A percentile compares a stretch with the other conserved stretches of the same genome.
Conservation (phyloP, 2,329 filamentous ascomycete genomes). For the Arthroderma sp. region DNA sequence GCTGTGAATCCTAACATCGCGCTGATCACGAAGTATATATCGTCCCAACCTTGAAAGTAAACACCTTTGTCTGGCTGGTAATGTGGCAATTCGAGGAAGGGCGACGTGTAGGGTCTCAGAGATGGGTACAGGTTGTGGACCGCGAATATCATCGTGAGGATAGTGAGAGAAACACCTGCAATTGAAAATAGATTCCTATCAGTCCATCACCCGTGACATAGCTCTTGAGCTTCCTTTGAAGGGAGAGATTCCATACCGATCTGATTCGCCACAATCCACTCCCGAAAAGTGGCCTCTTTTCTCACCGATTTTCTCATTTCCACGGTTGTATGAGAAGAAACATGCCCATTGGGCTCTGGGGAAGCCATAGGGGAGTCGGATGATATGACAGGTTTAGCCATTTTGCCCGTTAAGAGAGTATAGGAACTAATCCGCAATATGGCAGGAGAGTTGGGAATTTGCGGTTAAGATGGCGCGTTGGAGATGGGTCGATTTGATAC, state of each 20-base stretch:
- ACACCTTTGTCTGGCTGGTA: slow-evolving; percentile 53
- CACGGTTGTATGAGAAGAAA: slow-evolving; percentile 1
- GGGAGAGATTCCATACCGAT: slow-evolving; percentile 47
- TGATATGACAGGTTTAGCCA: too few species aligned
- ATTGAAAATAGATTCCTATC: neutral
- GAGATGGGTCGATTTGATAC: too few species aligned
- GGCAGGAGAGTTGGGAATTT: too few species aligned
- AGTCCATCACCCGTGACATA: too few species aligned
- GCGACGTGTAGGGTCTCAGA: slow-evolving; percentile 63
- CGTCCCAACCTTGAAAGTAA: slow-evolving; percentile 68
- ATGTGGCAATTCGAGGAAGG: slow-evolving; percentile 81
- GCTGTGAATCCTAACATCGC: slow-evolving; percentile 79
- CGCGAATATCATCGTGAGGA: slow-evolving; percentile 68
- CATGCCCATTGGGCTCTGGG: too few species aligned
- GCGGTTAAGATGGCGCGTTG: too few species aligned
- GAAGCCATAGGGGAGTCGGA: too few species aligned
- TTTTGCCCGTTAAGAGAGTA: too few species aligned
- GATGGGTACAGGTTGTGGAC: slow-evolving; percentile 73
- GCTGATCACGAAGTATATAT: slow-evolving; percentile 62
- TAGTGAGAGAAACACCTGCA: slow-evolving; percentile 72
- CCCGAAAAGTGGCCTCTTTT: slow-evolving; percentile 28
- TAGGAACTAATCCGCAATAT: too few species aligned
- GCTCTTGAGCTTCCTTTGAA: neutral
- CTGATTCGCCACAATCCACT: slow-evolving; percentile 66
- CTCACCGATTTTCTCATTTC: slow-evolving; percentile 15